phyloP scores from a whole-genome alignment of 2,329 filamentous ascomycete genomes.

The Hypoxylon sp. region DNA sequence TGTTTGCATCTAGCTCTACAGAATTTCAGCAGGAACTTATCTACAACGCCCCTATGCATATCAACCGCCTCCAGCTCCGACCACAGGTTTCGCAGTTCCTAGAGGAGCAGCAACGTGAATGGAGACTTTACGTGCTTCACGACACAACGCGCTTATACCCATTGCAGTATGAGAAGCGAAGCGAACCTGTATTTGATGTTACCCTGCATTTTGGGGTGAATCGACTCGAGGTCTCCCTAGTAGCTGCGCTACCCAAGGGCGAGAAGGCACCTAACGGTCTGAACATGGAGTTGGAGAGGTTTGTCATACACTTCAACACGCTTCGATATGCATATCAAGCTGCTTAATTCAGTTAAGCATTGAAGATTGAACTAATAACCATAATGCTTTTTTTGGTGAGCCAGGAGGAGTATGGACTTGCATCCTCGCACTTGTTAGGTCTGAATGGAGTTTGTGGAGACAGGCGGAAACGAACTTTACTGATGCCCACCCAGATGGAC shows the following conservation, averaged over 20 bases:
- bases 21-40: slow-evolving; percentile 77
- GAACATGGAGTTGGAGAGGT: slow-evolving; percentile 79
- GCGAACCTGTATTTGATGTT: slow-evolving; percentile 78
- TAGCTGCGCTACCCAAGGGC: slow-evolving; percentile 72
- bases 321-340: slow-evolving; percentile 38
- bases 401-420: too few relatives aligned
- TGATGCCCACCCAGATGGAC: too few relatives aligned
- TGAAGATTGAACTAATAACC: too few relatives aligned
- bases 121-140: slow-evolving; percentile 78
- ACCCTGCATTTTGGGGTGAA: slow-evolving; percentile 77
- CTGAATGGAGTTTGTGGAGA: too few relatives aligned
- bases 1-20: slow-evolving; percentile 70
- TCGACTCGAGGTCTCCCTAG: slow-evolving; percentile 78
- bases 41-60: slow-evolving; percentile 71
- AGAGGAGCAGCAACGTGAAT: slow-evolving; percentile 69
- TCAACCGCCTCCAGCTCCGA: slow-evolving; percentile 76
- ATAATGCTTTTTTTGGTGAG: too few relatives aligned
- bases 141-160: slow-evolving; percentile 70
- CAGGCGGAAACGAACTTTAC: too few relatives aligned
- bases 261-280: slow-evolving; percentile 65
- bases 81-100: slow-evolving; percentile 70
- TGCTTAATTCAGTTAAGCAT: background rate
- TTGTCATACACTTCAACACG: slow-evolving; percentile 79
- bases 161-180: slow-evolving; percentile 62
- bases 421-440: too few relatives aligned